Percentiles rank a stretch among this genome's conserved stretches.
Conservation (phyloP, 2,329 filamentous ascomycete species). For the Ustulina deusta region DNA sequence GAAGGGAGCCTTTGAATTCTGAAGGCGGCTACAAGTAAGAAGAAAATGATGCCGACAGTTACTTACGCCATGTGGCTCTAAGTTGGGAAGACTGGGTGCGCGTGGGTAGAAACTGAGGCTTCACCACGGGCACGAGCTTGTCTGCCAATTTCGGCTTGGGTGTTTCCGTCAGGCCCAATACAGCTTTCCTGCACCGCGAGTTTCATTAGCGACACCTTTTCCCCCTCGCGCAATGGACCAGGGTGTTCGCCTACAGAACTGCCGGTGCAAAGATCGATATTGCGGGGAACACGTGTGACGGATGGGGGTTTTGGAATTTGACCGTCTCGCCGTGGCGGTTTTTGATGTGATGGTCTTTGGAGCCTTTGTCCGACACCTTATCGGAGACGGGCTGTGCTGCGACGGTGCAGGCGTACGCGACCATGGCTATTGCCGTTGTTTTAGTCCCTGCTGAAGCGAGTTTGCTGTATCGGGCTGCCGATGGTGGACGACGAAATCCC, state of each 20-base stretch:
- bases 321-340: conserved; percentile 54
- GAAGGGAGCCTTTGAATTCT: not conserved
- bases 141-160: conserved; percentile 72
- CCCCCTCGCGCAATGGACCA: not conserved
- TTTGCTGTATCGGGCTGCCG: conserved; percentile 34
- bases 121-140: conserved; percentile 70
- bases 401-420: conserved; percentile 46
- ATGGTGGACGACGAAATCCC: conserved; percentile 24
- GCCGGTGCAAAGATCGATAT: conserved; percentile 26
- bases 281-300: conserved; percentile 54
- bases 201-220: conserved; percentile 13
- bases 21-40: not conserved
- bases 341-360: conserved; percentile 63
- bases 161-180: conserved; percentile 57
- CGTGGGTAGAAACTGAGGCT: conserved; percentile 73
- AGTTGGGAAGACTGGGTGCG: conserved; percentile 70
- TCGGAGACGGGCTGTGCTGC: conserved; percentile 48
- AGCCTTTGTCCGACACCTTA: conserved; percentile 57
- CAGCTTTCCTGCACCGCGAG: conserved; percentile 31
- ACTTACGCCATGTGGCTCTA: conserved; percentile 80
- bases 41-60: not conserved
- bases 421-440: conserved; percentile 42
- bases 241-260: conserved; percentile 37
- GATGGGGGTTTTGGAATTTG: conserved; percentile 64
- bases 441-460: conserved; percentile 41